Percentiles rank a stretch among this genome's conserved stretches.
Conservation (phyloP, 1,284 basidiomycete species). For the Cutaneotrichosporon dermatis region DNA sequence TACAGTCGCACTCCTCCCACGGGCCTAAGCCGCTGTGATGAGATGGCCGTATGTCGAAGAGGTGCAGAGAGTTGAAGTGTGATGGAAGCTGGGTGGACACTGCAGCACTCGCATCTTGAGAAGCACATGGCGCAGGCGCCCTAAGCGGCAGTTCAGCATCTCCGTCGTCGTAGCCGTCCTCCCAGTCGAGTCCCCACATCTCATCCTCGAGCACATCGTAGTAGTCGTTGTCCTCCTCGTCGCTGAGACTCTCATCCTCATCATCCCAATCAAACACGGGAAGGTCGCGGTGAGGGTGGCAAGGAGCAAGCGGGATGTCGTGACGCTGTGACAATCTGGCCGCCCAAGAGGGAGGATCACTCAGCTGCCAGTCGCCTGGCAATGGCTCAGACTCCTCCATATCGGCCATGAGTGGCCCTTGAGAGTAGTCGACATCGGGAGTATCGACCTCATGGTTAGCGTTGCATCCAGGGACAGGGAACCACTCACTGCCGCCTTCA, state of each 20-base stretch:
- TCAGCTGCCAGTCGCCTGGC: not conserved
- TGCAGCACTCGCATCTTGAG: too few relatives aligned
- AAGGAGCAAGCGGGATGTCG: not conserved
- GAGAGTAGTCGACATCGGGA: not conserved
- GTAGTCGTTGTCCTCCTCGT: not conserved
- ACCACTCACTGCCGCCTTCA: conserved; percentile 6
- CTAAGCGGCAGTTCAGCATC: too few relatives aligned
- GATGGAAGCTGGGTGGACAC: not conserved
- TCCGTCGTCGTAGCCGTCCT: not conserved
- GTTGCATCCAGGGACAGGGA: too few relatives aligned
- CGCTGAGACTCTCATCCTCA: not conserved
- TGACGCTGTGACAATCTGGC: not conserved
- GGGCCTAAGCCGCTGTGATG: too few relatives aligned
- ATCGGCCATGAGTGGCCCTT: not conserved
- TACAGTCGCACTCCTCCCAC: too few relatives aligned
- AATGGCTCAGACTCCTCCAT: not conserved
- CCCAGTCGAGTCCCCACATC: not conserved
- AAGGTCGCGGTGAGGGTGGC: not conserved
- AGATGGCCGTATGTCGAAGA: too few relatives aligned
- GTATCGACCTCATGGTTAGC: not conserved
- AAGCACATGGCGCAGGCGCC: too few relatives aligned
- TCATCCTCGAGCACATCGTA: not conserved
- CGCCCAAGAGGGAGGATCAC: too few relatives aligned
- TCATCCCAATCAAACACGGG: not conserved
- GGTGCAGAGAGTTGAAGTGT: not conserved